These are phyloP conservation scores for Mucor plumbeus DNA, from an alignment of 371 early-diverging fungal species.

Conservation along the genomic window DNA sequence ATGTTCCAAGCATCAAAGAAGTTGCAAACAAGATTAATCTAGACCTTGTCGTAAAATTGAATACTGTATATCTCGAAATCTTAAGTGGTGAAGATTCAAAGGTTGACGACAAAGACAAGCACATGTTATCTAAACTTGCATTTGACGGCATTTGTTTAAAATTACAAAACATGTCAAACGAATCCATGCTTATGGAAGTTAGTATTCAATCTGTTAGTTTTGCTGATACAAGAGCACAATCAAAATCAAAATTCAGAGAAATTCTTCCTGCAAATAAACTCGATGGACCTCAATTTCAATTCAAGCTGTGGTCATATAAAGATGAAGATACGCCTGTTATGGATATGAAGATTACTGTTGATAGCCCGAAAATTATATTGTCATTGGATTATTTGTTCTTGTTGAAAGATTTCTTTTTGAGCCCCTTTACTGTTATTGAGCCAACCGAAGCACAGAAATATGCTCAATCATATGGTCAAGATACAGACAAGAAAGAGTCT, in stretches of 20 bases:
- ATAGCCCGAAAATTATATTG: conserved; percentile 81
- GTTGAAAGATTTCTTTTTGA: conserved; percentile 72
- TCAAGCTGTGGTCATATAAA: conserved; percentile 43
- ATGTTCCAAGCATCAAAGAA: neutral
- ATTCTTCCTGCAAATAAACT: conserved; percentile 75
- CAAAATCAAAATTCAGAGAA: conserved; percentile 81
- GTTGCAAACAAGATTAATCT: conserved; percentile 15
- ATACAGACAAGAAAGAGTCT: conserved; percentile 15
- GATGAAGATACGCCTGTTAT: conserved; percentile 32
- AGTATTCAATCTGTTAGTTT: conserved; percentile 75
- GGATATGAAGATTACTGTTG: conserved; percentile 72
- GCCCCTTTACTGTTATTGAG: conserved; percentile 51
- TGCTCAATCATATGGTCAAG: conserved; percentile 41
- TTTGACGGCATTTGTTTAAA: conserved; percentile 65
- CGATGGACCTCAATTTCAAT: conserved; percentile 74
- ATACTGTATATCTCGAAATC: conserved; percentile 48
- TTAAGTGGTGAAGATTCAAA: conserved; percentile 61
- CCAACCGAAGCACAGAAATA: conserved; percentile 50
- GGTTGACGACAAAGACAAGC: conserved; percentile 11
- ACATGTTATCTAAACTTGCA: conserved; percentile 57
- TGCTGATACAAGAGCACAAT: conserved; percentile 78
- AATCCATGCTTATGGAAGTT: conserved; percentile 76
- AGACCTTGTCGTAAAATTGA: conserved; percentile 31
- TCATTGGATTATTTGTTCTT: conserved; percentile 84
- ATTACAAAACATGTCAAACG: conserved; percentile 65